Base-by-base conservation (phyloP, 768 basidiomycete genomes). In the Auricularia sp. region DNA sequence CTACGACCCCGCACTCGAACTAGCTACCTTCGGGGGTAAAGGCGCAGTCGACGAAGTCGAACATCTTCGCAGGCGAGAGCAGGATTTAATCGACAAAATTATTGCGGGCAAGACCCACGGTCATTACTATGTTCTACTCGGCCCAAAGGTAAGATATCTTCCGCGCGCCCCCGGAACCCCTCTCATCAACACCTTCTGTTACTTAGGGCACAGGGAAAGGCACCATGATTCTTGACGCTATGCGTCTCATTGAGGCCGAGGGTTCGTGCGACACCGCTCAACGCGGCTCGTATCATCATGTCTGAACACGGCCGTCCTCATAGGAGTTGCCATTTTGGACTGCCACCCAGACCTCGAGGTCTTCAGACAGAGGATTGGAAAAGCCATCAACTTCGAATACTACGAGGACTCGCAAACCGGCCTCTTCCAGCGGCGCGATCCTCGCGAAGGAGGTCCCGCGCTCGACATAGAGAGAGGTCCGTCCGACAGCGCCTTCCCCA, bases 271-370 rank as follows among this genome's bases (percentile, higher is more conserved):
- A 36, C 36, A 60, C 14, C 59, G 56, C 21, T 36, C 64, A 21
- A 29, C 10, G 47, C 47, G 47, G 39, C 8, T 14, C 39, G 1
- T 18, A 18, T 6, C 6, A 18, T 10, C 43, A 44, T 44, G 43
- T 44, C 43, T 44, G 43, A 44, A 51, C 18, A 21, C 5, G 47
- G 5, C 47, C 14, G 21, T 6, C 10, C 56, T 7, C 56, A 53
- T 14, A 65, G 72, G 72, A 3, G 83, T 89, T 34, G 83, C 87
- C 8, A 81, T 91, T 77, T 87, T 86, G 70, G 90, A 91, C 71
- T 91, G 88, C 14, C 91, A 93, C 73, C 89, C 89, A 21, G 90
- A 93, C 74, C 78, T 94, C 18, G 90, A 93, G 72, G 89, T 94
- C 36, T 92, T 95, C 76, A 64, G 72, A 16, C 68, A 78, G 29